Conservation (phyloP, 768 basidiomycete species). For the Termitomyces sp. region DNA sequence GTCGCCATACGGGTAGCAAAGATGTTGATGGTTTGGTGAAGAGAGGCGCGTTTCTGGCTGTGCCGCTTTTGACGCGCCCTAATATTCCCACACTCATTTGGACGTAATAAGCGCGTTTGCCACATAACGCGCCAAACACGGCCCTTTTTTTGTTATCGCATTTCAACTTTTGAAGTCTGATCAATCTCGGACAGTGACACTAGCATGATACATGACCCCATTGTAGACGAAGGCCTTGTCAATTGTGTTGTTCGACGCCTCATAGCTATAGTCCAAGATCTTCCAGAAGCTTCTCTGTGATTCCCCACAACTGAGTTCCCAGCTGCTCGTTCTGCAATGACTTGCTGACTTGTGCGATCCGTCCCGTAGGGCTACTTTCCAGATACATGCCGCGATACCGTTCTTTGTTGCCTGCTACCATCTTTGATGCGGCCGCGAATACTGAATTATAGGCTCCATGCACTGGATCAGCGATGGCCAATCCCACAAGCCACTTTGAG, state of each 20-base stretch:
- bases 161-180: background rate
- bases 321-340: conserved; percentile 6
- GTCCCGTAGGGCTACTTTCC: conserved; percentile 9
- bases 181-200: background rate
- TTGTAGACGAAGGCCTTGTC: background rate
- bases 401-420: conserved; percentile 18
- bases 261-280: conserved; percentile 1
- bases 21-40: background rate
- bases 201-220: too few species aligned
- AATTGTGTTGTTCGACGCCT: background rate
- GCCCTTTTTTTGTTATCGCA: background rate
- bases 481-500: conserved; percentile 15
- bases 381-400: conserved; percentile 25
- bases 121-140: background rate
- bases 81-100: conserved; percentile 16
- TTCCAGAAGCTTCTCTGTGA: conserved; percentile 14
- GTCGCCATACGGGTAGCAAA: conserved; percentile 5
- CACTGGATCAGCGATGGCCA: conserved; percentile 18
- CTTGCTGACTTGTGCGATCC: conserved; percentile 8
- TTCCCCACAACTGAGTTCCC: conserved; percentile 9
- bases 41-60: background rate
- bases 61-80: conserved; percentile 13
- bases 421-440: conserved; percentile 28
- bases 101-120: background rate
- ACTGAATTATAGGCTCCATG: conserved; percentile 25